These are phyloP conservation scores for Cryptococcus jaspeensis DNA, from an alignment of 1,284 basidiomycete species.

Conservation along the genomic window DNA sequence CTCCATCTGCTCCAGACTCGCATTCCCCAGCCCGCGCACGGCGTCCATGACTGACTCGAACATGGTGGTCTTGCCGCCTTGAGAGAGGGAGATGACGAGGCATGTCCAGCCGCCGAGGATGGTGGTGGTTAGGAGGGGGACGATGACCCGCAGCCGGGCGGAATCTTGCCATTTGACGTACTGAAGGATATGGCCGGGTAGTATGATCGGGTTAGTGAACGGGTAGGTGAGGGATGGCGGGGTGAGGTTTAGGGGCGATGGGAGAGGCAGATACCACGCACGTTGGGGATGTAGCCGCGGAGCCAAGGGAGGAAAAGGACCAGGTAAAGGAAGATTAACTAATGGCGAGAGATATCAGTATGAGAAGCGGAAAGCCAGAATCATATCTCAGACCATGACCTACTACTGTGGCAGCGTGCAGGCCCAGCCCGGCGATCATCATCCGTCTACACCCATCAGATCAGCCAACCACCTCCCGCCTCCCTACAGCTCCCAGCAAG, in stretches of 20 bases:
- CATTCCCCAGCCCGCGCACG: slow-evolving; percentile 25
- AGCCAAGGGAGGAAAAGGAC: slow-evolving; percentile 50
- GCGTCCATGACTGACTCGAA: slow-evolving; percentile 30
- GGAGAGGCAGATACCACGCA: slow-evolving; percentile 20
- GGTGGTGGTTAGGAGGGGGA: slow-evolving; percentile 44
- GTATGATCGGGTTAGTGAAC: not conserved
- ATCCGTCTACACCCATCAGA: slow-evolving; percentile 1
- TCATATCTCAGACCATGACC: slow-evolving; percentile 7
- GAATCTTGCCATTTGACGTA: slow-evolving; percentile 51
- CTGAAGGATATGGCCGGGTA: slow-evolving; percentile 24
- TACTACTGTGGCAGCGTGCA: slow-evolving; percentile 40
- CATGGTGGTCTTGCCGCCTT: slow-evolving; percentile 31
- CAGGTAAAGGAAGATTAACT: slow-evolving; percentile 50
- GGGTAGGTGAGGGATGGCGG: not conserved
- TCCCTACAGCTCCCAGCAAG: not conserved
- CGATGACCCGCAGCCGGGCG: slow-evolving; percentile 40
- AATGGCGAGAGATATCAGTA: not conserved
- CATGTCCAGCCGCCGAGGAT: slow-evolving; percentile 47
- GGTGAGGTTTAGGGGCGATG: not conserved
- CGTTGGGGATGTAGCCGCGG: slow-evolving; percentile 49
- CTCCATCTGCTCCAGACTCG: slow-evolving; percentile 16
- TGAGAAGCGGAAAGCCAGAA: not conserved
- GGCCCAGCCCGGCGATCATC: slow-evolving; percentile 25
- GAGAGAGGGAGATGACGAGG: slow-evolving; percentile 41
- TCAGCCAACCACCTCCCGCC: not conserved